Evolutionary conservation across 73 alveolate genomes (phyloP).

Genomic region (Loxodes magnus): DNA sequence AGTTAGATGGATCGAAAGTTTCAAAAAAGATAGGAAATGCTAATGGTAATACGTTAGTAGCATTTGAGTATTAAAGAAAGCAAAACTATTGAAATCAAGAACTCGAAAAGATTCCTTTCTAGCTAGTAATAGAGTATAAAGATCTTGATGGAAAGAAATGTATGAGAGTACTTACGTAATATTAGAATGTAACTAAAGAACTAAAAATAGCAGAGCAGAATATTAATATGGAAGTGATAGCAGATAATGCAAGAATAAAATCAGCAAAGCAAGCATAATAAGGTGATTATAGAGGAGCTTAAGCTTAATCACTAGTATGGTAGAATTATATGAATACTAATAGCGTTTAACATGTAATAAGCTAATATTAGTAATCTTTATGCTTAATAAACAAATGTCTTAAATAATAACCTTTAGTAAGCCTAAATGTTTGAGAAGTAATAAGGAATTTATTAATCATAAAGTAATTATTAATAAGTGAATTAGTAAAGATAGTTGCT

Average conservation of each 20-base stretch:
- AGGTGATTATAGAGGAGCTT: constrained; percentile 52
- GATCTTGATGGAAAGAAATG: constrained; percentile 60
- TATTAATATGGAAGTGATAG: constrained; percentile 60
- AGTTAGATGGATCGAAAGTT: constrained; percentile 32
- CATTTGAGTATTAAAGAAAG: constrained; percentile 75
- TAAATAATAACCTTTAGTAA: no score
- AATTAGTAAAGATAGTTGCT: no score
- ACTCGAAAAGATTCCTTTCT: constrained; percentile 65
- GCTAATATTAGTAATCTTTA: no score
- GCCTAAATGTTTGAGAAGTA: no score
- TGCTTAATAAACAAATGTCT: no score
- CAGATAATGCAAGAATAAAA: constrained; percentile 61
- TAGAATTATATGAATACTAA: no score
- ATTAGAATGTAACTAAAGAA: constrained; percentile 38
- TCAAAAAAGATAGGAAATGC: constrained; percentile 69
- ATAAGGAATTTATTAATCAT: no score
- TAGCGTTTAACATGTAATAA: no score
- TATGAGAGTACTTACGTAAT: constrained; percentile 61
- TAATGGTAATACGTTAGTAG: constrained; percentile 47
- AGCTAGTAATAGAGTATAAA: constrained; percentile 41
- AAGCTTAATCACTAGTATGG: constrained; percentile 19
- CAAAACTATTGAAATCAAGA: constrained; percentile 20
- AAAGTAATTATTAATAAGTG: no score
- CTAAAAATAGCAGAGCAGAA: constrained; percentile 47
- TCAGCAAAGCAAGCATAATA: constrained; percentile 64